Percentiles rank a stretch among this genome's conserved stretches.
These are phyloP conservation scores for Vairimorpha necatrix DNA, from an alignment of 371 early-diverging fungal genomes.

Conservation along the genomic window DNA sequence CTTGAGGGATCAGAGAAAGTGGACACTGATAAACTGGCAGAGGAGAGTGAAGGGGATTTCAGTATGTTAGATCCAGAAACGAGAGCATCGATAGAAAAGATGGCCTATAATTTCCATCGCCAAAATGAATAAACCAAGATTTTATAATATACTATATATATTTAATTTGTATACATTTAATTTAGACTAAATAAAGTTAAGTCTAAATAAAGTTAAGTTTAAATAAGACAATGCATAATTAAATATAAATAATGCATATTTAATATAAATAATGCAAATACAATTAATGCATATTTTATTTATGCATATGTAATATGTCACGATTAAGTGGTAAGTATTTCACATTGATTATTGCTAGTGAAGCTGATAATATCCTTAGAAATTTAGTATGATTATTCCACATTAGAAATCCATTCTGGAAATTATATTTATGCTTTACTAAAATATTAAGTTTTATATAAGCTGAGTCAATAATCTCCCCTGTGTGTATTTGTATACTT, in stretches of 20 bases:
- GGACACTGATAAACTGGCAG: constrained; percentile 17
- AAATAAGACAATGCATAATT: too few species aligned
- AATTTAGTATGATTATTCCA: constrained; percentile 63
- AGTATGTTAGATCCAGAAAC: constrained; percentile 30
- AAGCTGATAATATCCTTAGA: constrained; percentile 33
- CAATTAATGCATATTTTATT: too few species aligned
- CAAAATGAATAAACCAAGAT: background rate
- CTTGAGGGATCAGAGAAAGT: constrained; percentile 25
- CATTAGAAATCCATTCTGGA: constrained; percentile 64
- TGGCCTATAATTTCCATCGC: background rate
- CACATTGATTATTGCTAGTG: constrained; percentile 15
- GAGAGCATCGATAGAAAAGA: constrained; percentile 23
- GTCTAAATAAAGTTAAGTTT: too few species aligned
- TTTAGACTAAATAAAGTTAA: too few species aligned
- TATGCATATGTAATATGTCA: background rate
- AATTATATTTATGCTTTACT: constrained; percentile 62
- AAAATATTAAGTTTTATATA: constrained; percentile 40
- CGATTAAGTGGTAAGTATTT: background rate
- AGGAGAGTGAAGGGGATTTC: constrained; percentile 16
- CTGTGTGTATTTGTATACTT: constrained; percentile 12
- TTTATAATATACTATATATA: too few species aligned
- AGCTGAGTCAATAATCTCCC: constrained; percentile 44
- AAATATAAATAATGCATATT: too few species aligned
- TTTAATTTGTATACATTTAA: too few species aligned
- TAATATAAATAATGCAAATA: too few species aligned